A percentile compares a stretch with the other conserved stretches of the same genome.
Conservation (phyloP, 768 basidiomycete species). For the Psilocybe azurescens region DNA sequence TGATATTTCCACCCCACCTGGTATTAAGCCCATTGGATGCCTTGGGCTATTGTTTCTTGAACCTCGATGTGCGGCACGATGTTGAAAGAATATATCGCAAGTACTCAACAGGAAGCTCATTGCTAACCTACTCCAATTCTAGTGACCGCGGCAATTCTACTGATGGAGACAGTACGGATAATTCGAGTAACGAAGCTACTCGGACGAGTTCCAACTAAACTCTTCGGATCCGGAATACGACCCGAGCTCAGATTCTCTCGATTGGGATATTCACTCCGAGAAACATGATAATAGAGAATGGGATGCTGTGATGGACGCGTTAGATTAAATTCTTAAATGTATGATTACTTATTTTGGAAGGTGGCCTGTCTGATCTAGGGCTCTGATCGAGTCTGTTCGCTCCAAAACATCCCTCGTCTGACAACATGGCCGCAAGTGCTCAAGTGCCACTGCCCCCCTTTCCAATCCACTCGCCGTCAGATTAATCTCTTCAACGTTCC, state of each 20-base stretch:
- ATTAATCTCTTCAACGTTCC: neutral
- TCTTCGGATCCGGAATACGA: no score
- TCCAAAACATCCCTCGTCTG: constrained; percentile 5
- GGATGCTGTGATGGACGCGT: neutral
- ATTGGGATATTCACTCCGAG: no score
- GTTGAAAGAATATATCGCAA: neutral
- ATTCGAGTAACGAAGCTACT: no score
- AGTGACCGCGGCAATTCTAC: no score
- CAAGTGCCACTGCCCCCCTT: neutral
- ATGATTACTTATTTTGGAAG: neutral
- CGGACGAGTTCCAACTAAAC: no score
- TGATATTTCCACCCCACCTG: constrained; percentile 1
- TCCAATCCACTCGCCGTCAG: neutral
- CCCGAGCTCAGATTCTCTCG: no score
- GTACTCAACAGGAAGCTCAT: no score
- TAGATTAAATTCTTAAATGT: neutral
- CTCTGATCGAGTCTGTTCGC: constrained; percentile 1
- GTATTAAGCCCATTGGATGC: neutral
- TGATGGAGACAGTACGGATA: no score
- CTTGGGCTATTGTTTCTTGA: neutral
- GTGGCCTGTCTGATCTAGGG: constrained; percentile 1
- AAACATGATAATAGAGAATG: no score
- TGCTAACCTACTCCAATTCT: no score
- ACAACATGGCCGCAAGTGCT: neutral
- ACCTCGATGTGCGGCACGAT: constrained; percentile 4